Base-by-base conservation (phyloP, 2,329 filamentous ascomycete genomes). In the Didymella glomerata region DNA sequence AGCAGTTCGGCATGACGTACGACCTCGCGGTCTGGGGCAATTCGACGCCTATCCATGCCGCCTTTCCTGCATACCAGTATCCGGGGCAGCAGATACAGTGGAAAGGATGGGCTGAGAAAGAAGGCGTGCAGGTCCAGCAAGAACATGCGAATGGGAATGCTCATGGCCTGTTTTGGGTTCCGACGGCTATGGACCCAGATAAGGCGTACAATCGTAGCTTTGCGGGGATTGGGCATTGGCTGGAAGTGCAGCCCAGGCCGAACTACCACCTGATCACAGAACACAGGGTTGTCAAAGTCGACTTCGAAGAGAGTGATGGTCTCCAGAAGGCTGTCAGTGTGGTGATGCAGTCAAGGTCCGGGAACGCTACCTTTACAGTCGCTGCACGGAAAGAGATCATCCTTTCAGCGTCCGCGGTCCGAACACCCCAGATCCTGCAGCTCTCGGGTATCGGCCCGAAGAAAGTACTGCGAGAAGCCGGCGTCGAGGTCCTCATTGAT, bases 381-480 rank as follows among this genome's bases (percentile, higher is more conserved):
- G 44, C 13, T 11, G 70, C 70, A 4, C 58, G 27, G 2, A 69
- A 67, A 45, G 87, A 89, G 64, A 80, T 88, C 11, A 81, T 90
- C 24, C 64, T 90, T 1, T 83, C 83, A 4, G 85, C 85, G 1
- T 87, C 87, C 2, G 81, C 79, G 27, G 76, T 89, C 18, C 80
- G 86, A 59, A 86, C 86, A 0, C 87, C 88, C 0, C 85, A 88
- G 67, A 73, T 90, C 4, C 78, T 90, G 2, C 86, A 89, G 62
- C 76, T 88, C 2, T 88, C 85, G 0, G 87, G 87, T 0, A 80
- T 90, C 38, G 87, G 87, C 4, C 8, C 60, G 10, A 27, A 30
- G 5, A 24, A 13, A 3, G 47, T 51, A 2, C 55, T 73, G 2
- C 30, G 62, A 30, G 48, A 11, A 1, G 54, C 65, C 8, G 63